A percentile compares a stretch with the other conserved stretches of the same genome.
Conservation (phyloP, 768 basidiomycete species). For the Auricularia auricula-judae region DNA sequence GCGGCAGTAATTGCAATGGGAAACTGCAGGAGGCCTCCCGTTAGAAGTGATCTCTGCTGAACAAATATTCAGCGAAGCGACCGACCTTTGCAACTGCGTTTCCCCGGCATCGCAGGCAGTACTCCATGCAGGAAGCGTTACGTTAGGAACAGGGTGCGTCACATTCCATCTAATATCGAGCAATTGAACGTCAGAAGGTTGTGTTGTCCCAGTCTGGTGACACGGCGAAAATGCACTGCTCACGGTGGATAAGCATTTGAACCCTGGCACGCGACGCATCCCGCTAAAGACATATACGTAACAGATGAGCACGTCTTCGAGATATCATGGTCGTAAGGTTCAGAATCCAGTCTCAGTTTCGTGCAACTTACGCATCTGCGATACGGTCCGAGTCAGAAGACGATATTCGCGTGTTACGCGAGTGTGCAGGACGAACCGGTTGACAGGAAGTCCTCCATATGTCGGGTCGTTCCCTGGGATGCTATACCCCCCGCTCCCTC, state of each 20-base stretch:
- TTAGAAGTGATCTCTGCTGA: too few relatives aligned
- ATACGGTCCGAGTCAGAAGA: too few relatives aligned
- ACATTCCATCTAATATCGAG: not conserved
- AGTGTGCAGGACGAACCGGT: too few relatives aligned
- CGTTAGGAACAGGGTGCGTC: too few relatives aligned
- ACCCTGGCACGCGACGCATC: not conserved
- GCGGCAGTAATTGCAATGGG: not conserved
- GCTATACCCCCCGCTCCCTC: too few relatives aligned
- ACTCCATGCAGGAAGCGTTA: too few relatives aligned
- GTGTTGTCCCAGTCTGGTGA: not conserved
- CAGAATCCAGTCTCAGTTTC: not conserved
- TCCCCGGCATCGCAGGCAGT: too few relatives aligned
- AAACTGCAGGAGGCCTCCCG: not conserved
- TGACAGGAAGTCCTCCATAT: too few relatives aligned
- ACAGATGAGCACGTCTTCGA: not conserved
- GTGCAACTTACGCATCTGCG: not conserved
- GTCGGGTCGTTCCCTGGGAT: too few relatives aligned
- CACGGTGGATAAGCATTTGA: not conserved
- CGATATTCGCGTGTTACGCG: too few relatives aligned
- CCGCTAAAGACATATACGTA: not conserved
- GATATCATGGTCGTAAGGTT: not conserved
- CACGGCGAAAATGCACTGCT: not conserved
- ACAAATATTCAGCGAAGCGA: too few relatives aligned
- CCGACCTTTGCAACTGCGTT: too few relatives aligned
- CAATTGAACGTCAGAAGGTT: not conserved